A percentile compares a stretch with the other conserved stretches of the same genome.
Evolutionary conservation across 129 eudicot genomes (phyloP).

Genomic region (Artemisia argyi): DNA sequence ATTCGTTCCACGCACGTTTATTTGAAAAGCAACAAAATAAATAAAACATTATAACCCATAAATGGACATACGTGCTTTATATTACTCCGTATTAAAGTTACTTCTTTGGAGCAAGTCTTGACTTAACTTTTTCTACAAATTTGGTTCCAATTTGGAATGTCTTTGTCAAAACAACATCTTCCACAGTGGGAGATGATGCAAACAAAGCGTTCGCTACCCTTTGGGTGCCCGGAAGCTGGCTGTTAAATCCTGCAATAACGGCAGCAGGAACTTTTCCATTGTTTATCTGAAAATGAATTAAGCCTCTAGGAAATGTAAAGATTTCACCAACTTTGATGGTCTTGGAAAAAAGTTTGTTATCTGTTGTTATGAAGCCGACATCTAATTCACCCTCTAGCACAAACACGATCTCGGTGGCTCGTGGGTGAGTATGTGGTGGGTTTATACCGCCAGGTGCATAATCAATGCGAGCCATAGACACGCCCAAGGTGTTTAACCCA

Average conservation of each 20-base stretch:
- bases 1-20: too few relatives aligned
- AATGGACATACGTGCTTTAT: too few relatives aligned
- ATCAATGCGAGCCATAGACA: conserved; percentile 65
- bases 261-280: conserved; percentile 43
- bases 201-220: conserved; percentile 55
- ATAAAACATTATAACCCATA: too few relatives aligned
- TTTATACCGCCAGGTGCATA: conserved; percentile 57
- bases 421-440: too few relatives aligned
- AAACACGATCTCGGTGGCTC: conserved; percentile 47
- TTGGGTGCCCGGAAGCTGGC: conserved; percentile 58
- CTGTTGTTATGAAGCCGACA: conserved; percentile 61
- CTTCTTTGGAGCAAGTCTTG: conserved; percentile 30
- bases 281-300: conserved; percentile 71
- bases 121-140: too few relatives aligned
- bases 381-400: conserved; percentile 62
- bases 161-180: conserved; percentile 57
- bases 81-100: conserved; percentile 6
- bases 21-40: too few relatives aligned
- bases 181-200: conserved; percentile 50
- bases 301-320: conserved; percentile 56
- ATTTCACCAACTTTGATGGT: conserved; percentile 55
- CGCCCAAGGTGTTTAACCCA: conserved; percentile 75
- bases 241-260: conserved; percentile 43
- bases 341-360: conserved; percentile 17
- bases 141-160: conserved; percentile 25